Conservation (phyloP, 1,284 basidiomycete genomes). For the Ustilago sp. region DNA sequence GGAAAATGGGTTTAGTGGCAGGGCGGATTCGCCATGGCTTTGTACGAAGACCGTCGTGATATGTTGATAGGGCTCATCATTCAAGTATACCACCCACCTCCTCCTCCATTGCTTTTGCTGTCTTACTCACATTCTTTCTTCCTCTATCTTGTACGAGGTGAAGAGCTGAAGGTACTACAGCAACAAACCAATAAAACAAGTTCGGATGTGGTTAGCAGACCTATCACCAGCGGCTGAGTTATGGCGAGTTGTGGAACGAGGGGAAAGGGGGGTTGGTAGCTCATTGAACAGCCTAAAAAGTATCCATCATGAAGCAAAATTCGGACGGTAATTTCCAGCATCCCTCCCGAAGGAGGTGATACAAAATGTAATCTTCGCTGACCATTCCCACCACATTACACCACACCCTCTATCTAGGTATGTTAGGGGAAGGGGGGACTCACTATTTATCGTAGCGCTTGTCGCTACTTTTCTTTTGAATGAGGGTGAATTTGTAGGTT, state of each 20-base stretch:
- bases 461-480: neutral
- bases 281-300: slow-evolving; percentile 63
- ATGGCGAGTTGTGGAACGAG: too few species aligned
- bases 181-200: too few species aligned
- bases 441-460: slow-evolving; percentile 14
- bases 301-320: slow-evolving; percentile 59
- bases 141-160: too few species aligned
- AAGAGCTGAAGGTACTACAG: too few species aligned
- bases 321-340: slow-evolving; percentile 68
- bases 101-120: neutral
- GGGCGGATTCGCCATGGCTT: slow-evolving; percentile 62
- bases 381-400: neutral
- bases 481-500: neutral
- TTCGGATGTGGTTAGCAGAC: too few species aligned
- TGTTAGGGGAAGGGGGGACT: slow-evolving; percentile 1
- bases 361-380: slow-evolving; percentile 44
- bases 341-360: slow-evolving; percentile 24
- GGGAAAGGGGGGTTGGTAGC: slow-evolving; percentile 11
- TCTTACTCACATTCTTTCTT: too few species aligned
- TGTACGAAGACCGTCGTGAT: slow-evolving; percentile 68
- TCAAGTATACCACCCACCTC: slow-evolving; percentile 3
- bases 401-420: neutral
- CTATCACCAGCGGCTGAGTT: too few species aligned
- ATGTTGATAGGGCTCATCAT: slow-evolving; percentile 52
- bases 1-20: slow-evolving; percentile 64